Base-by-base conservation (phyloP, 768 basidiomycete species). In the Suillus paluster region DNA sequence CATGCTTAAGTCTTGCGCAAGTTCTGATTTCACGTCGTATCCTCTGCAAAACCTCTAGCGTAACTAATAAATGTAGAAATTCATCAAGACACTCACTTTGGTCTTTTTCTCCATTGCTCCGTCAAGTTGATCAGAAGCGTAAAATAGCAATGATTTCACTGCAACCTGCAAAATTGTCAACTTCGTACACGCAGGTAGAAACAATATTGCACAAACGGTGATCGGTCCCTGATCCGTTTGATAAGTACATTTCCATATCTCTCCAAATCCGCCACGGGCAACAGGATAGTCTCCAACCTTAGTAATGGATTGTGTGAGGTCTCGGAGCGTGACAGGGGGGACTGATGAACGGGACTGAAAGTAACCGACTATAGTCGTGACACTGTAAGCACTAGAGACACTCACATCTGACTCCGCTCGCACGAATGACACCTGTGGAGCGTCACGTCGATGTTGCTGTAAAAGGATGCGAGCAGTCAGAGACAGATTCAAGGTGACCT, bases 1-100 rank as follows among this genome's bases (percentile, higher is more conserved):
- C 41, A 50, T 72, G 68, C 17, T 58, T 19, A 17, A 72, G 61
- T 21, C 54, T 15, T 33, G 56, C 60, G 65, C 71, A 72, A 10
- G 67, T 66, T 17, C 56, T 63, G 34, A 72, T 48, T 58, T 71
- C 70, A 30, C 64, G 67, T 11, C 52, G 60, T 25, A 71, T 49
- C n/a, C 69, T 44, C 70, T 71, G 27, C n/a, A 25, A 60, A 14
- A 48, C 25, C 15, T 5, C 33, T 44, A n/a, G 25, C 4, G 9
- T 57, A 19, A n/a, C 12, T 11, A 27, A 19, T 38, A 57, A 27
- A 17, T 7, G 17, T 10, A 10, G 39, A 12, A 27, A 27, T 57
- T 25, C 19, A 23, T 48, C 17, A 10, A 33, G 27, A 30, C 9
- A 33, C 49, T 27, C 19, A 50, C 59, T 33, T 38, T 60, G 25